Base-by-base conservation (phyloP, 176 grass and related monocot genomes). In the Puccinellia tenuiflora region DNA sequence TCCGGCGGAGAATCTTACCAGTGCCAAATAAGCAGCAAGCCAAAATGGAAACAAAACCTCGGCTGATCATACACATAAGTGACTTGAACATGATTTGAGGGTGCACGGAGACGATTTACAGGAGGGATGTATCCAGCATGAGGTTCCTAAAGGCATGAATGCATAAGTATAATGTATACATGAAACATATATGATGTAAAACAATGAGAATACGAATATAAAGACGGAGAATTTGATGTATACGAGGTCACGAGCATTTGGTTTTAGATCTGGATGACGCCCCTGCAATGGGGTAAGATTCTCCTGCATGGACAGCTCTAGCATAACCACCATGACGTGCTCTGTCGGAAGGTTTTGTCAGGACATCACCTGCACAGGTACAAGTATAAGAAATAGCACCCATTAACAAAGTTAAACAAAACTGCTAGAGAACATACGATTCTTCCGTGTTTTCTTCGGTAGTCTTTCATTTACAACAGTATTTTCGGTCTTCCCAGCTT, bases 91-190 rank as follows among this genome's bases (percentile, higher is more conserved):
- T 11, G 82, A 82, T 70, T 75, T 78, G 50, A 13, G 35, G 83
- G 88, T 78, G 50, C 25, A 45, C 75, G 88, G 51, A 84, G 40
- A 73, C 20, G 85, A 75, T 76, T 85, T 74, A 34, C 31, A 60
- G 76, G 88, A 73, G 86, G 71, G 67, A 94, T 82, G 81, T 63
- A 90, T 81, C 92, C 92, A 78, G 92, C 92, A 81, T 94, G 92
- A 84, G 88, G 92, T 83, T 84, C 79, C 92, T 94, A 33, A 53
- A 86, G 48, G 56, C 15, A 88, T 71, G 52, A 76, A 69, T 66
- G 53, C 79, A 68, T 38, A 28, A 74, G 45, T 30, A 73, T 56
- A 26, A 60, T 50, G 17, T 76, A 29, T 48, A 59, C 16, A 79
- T 31, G 56, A 77, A 81, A 62, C 73, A 20, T 37, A 26, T n/a